Percentiles rank a stretch among this genome's conserved stretches.
Evolutionary conservation across 192 early-diverging fungal species (phyloP).

Genomic region (Diversispora eburnea): DNA sequence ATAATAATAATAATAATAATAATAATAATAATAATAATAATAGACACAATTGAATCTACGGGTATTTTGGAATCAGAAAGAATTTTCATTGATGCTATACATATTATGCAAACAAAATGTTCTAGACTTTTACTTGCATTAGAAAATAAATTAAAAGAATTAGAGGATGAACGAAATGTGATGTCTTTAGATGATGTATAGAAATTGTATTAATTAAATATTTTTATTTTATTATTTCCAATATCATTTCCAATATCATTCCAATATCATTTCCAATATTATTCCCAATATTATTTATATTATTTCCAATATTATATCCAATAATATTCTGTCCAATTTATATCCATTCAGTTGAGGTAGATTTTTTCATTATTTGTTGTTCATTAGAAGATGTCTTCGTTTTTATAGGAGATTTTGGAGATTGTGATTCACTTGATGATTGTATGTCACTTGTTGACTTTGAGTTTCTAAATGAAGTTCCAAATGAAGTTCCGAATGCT

Average conservation of each 20-base stretch:
- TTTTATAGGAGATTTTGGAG: no score
- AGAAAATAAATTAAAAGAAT: constrained; percentile 3
- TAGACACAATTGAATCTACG: constrained; percentile 83
- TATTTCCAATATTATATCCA: no score
- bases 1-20: no score
- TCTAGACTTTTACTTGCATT: constrained; percentile 63
- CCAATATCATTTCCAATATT: no score
- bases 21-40: no score
- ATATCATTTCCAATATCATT: no score
- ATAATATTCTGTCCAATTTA: background rate
- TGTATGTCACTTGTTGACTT: background rate
- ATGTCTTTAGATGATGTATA: background rate
- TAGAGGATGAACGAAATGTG: background rate
- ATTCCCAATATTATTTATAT: no score
- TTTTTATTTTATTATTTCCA: background rate
- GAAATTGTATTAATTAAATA: background rate
- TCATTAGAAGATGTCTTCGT: no score
- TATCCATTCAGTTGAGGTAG: constrained; percentile 1
- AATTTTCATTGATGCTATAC: constrained; percentile 73
- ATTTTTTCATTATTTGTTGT: background rate
- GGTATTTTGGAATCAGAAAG: constrained; percentile 75
- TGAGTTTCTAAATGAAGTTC: background rate
- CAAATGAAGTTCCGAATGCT: no score
- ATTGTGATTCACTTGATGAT: no score
- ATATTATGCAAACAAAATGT: constrained; percentile 80